Base-by-base conservation (phyloP, 2,329 filamentous ascomycete genomes). In the Colletotrichum caudatum region DNA sequence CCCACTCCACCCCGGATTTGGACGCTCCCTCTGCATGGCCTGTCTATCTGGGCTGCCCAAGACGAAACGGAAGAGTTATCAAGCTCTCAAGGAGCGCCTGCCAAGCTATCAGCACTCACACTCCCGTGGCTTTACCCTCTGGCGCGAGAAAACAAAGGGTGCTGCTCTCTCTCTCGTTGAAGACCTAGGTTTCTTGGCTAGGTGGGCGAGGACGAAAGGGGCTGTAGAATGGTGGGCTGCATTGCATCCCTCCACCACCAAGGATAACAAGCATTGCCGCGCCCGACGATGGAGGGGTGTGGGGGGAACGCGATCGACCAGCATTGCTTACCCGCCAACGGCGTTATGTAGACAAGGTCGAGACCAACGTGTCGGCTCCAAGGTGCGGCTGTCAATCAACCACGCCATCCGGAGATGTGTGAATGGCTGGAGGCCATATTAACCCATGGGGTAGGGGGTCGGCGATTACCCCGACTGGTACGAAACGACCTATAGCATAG, bases 401-500 rank as follows among this genome's bases (percentile, higher is more conserved):
- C 18, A 35, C 12, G 23, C 33, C 23, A 35, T 4, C 56, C 66
- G 3, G 26, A 44, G 57, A 54, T n/a, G n/a, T 39, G 7, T 68
- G 68, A 71, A 53, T 63, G 68, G 68, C 68, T 58, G 64, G 51
- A 44, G 51, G 26, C 44, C 44, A 57, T 35, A 9, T 48, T 29
- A 64, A 26, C 65, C 64, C 65, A 41, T 23, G 57, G 58, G 44
- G 46, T 58, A 46, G n/a, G 57, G n/a, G 58, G 53, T 68, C 69
- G 69, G 53, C 59, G 44, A 71, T 71, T 60, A 56, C 60, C 59
- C 65, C 65, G 65, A 71, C 69, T 69, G 59, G 59, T 59, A 71
- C 69, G 54, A 69, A 69, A 60, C 46, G 26, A 35, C 50, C 39
- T 39, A 26, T 26, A 18, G 35, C 44, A 48, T n/a, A 50, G 35